These are phyloP conservation scores for Boletus reticuloceps DNA, from an alignment of 768 basidiomycete species.

Conservation along the genomic window DNA sequence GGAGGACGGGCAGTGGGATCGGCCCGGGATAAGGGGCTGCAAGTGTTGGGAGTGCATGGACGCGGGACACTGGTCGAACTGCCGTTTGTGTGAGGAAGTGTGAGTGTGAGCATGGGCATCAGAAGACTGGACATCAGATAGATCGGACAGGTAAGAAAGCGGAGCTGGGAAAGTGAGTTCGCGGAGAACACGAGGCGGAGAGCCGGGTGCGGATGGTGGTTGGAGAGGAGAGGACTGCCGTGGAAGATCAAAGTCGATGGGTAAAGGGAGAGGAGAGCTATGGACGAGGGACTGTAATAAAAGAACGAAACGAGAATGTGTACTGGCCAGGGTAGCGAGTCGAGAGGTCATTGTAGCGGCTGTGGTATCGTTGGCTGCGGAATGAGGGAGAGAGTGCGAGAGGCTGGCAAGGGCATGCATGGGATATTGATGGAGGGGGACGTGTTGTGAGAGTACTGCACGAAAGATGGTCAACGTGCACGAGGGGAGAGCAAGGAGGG, in stretches of 20 bases:
- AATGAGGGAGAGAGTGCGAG: conserved; percentile 33
- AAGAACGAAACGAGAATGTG: conserved; percentile 74
- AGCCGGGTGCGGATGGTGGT: conserved; percentile 11
- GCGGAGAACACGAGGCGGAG: conserved; percentile 36
- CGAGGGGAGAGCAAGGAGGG: conserved; percentile 7
- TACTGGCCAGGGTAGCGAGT: conserved; percentile 49
- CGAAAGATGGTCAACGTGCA: conserved; percentile 5
- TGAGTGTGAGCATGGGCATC: conserved; percentile 4
- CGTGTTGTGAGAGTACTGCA: conserved; percentile 61
- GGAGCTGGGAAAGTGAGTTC: conserved; percentile 77
- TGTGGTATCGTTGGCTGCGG: conserved; percentile 29
- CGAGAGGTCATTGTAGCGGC: conserved; percentile 26
- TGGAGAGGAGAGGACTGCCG: conserved; percentile 23
- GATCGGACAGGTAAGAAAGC: conserved; percentile 45
- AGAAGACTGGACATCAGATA: conserved; percentile 9
- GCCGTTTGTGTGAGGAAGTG: background rate
- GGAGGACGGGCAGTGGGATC: conserved; percentile 5
- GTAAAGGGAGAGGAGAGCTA: conserved; percentile 49
- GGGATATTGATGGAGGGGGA: conserved; percentile 69
- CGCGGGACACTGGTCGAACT: conserved; percentile 6
- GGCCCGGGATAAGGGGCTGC: conserved; percentile 25
- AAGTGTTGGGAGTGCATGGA: background rate
- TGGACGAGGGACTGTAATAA: conserved; percentile 71
- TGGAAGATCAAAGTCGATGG: conserved; percentile 43
- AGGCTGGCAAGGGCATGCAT: conserved; percentile 60